phyloP scores from a whole-genome alignment of 2,329 filamentous ascomycete species.

The Clarireedia sp. region DNA sequence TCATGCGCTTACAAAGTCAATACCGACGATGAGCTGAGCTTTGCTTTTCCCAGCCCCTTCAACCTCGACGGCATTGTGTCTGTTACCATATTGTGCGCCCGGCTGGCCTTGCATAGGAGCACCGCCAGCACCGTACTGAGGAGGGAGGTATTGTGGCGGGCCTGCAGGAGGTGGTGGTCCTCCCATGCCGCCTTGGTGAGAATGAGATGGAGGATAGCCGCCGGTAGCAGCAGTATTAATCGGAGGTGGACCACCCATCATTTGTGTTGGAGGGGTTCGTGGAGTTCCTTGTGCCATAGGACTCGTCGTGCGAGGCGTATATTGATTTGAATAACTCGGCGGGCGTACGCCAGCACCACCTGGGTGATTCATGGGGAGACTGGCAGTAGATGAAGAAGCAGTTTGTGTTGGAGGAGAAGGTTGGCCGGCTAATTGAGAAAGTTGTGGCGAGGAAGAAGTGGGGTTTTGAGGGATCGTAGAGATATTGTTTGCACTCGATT shows the following conservation, averaged over 20 bases:
- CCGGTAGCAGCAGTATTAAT: constrained; percentile 56
- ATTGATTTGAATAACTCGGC: constrained; percentile 55
- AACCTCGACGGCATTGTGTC: constrained; percentile 57
- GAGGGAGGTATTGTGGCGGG: constrained; percentile 28
- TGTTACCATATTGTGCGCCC: constrained; percentile 26
- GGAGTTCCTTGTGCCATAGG: constrained; percentile 26
- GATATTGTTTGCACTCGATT: constrained; percentile 52
- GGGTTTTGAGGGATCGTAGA: constrained; percentile 32
- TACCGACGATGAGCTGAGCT: constrained; percentile 95
- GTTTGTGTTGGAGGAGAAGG: constrained; percentile 28
- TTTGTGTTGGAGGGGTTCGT: constrained; percentile 29
- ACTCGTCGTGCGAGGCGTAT: constrained; percentile 43
- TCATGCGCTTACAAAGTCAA: constrained; percentile 75
- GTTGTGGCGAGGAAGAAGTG: constrained; percentile 23
- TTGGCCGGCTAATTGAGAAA: constrained; percentile 20
- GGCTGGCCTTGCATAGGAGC: constrained; percentile 18
- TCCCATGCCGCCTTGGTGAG: constrained; percentile 36
- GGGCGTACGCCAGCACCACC: constrained; percentile 50
- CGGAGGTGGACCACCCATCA: constrained; percentile 52
- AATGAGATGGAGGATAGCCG: constrained; percentile 49
- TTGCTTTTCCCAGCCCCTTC: constrained; percentile 86
- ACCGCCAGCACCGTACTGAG: constrained; percentile 24
- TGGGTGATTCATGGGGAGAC: constrained; percentile 56
- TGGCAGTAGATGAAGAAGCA: constrained; percentile 42
- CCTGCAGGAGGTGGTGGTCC: constrained; percentile 24